Conservation (phyloP, 2,329 filamentous ascomycete genomes). For the Cercospora sp. region DNA sequence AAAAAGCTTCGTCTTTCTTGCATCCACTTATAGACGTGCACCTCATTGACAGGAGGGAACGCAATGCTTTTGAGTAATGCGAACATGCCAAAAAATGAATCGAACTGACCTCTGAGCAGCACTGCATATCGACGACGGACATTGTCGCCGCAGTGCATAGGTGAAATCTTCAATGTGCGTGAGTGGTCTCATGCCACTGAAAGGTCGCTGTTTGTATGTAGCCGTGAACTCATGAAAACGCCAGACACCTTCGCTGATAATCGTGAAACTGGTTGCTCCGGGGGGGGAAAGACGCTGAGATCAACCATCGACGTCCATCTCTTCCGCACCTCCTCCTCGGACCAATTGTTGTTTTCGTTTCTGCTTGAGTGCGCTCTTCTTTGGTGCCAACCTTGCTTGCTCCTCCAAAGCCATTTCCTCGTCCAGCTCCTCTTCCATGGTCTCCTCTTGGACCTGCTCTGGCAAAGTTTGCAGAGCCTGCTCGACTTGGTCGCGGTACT, state of each 20-base stretch:
- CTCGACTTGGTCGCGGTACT: conserved; percentile 46
- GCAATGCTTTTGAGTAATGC: conserved; percentile 11
- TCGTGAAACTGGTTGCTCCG: not conserved
- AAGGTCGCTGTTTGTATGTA: not conserved
- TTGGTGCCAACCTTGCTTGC: conserved; percentile 42
- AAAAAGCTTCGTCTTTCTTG: conserved; percentile 16
- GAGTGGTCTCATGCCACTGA: not conserved
- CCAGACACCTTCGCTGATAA: conserved; percentile 16
- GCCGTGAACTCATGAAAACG: conserved; percentile 1
- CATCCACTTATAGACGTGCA: conserved; percentile 10
- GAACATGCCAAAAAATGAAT: not conserved
- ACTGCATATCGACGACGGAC: not conserved
- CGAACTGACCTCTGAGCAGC: not conserved
- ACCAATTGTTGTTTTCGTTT: conserved; percentile 52
- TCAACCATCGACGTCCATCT: conserved; percentile 45
- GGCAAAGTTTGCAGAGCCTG: conserved; percentile 61
- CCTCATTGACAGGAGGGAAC: conserved; percentile 11
- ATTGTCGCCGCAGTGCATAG: not conserved
- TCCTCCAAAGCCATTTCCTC: conserved; percentile 45
- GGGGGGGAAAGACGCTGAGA: not conserved
- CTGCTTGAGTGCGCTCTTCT: conserved; percentile 39
- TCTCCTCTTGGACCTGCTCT: conserved; percentile 53
- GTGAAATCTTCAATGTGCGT: not conserved
- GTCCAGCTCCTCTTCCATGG: conserved; percentile 58
- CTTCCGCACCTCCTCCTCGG: conserved; percentile 44